phyloP scores from a whole-genome alignment of 805 yeast species.

The Candida manassasensis region DNA sequence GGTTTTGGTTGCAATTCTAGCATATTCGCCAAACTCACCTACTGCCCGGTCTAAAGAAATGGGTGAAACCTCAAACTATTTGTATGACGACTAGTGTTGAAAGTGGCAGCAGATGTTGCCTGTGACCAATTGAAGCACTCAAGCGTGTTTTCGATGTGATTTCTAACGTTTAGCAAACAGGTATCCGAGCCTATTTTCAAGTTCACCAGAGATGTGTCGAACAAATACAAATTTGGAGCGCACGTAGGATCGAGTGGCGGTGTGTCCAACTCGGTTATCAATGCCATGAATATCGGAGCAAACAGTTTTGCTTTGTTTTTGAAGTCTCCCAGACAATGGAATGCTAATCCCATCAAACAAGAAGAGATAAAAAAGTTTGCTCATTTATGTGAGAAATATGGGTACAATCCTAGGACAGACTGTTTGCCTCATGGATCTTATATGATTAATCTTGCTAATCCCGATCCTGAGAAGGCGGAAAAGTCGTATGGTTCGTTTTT shows the following conservation, averaged over 20 bases:
- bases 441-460: conserved; percentile 88
- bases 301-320: conserved; percentile 88
- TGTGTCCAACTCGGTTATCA: conserved; percentile 60
- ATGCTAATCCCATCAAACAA: conserved; percentile 65
- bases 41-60: no score
- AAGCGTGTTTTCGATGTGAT: no score
- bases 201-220: conserved; percentile 12
- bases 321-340: conserved; percentile 90
- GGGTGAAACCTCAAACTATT: no score
- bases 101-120: no score
- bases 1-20: no score
- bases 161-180: conserved; percentile 4
- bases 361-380: conserved; percentile 68
- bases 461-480: conserved; percentile 71
- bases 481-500: conserved; percentile 74
- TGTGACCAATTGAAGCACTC: no score
- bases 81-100: no score
- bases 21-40: no score
- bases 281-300: conserved; percentile 50
- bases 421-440: conserved; percentile 93
- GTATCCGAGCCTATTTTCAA: conserved; percentile 13
- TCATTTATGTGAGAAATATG: conserved; percentile 53
- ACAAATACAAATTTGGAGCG: conserved; percentile 66
- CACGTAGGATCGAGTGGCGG: conserved; percentile 87
- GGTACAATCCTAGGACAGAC: conserved; percentile 72